phyloP scores from a whole-genome alignment of 441 rosid genomes.

The Erodium texanum region DNA sequence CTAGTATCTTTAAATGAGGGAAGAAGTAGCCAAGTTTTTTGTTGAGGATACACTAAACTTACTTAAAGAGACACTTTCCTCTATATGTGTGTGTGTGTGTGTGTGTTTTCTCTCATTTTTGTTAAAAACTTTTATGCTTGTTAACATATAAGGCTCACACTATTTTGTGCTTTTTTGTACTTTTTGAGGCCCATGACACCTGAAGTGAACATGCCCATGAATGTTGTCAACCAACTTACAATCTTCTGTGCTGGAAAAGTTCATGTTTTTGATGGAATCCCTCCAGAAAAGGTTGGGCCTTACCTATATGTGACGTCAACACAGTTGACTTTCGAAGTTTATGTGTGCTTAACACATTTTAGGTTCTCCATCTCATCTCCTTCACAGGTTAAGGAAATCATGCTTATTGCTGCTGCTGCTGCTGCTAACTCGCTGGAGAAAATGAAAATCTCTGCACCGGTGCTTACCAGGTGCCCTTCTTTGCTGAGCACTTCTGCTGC shows the following conservation, averaged over 20 bases:
- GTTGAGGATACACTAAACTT: neutral
- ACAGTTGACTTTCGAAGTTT: neutral
- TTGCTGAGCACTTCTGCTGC: conserved; percentile 56
- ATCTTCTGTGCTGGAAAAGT: conserved; percentile 77
- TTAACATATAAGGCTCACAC: neutral
- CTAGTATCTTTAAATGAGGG: too few species aligned
- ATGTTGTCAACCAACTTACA: conserved; percentile 51
- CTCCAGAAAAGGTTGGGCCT: conserved; percentile 58
- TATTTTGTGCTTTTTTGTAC: neutral
- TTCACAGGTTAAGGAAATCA: conserved; percentile 49
- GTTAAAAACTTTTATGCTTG: neutral
- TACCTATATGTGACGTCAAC: neutral
- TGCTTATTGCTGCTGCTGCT: conserved; percentile 45
- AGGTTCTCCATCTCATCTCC: neutral
- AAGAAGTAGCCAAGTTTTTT: too few species aligned
- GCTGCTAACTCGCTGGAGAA: conserved; percentile 39
- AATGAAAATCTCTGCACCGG: conserved; percentile 46
- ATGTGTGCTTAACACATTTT: too few species aligned
- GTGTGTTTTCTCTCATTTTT: neutral
- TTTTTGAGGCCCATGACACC: conserved; percentile 30
- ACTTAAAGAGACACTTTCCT: neutral
- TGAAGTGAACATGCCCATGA: conserved; percentile 24
- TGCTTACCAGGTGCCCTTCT: conserved; percentile 71
- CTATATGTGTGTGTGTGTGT: neutral
- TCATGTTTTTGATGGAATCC: conserved; percentile 55